These are phyloP conservation scores for Aspergillus hancockii DNA, from an alignment of 495 filamentous ascomycete species.

Conservation along the genomic window DNA sequence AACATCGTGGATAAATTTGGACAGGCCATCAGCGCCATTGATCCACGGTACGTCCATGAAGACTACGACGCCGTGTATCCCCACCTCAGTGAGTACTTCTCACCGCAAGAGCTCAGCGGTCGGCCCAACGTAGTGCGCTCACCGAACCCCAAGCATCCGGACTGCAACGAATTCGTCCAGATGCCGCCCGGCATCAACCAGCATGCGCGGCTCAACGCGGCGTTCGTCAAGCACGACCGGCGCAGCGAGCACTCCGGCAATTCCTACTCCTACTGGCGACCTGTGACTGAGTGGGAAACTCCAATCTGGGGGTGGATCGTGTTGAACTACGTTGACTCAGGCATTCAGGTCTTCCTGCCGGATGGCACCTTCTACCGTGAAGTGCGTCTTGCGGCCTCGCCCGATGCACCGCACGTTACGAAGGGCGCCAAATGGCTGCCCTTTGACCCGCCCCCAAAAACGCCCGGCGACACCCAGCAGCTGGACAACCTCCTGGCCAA, in stretches of 20 bases:
- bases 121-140: constrained; percentile 21
- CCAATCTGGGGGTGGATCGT: constrained; percentile 59
- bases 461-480: constrained; percentile 20
- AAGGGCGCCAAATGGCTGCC: constrained; percentile 8
- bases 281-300: constrained; percentile 42
- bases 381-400: constrained; percentile 39
- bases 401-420: background rate
- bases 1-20: constrained; percentile 58
- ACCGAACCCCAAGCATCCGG: constrained; percentile 2
- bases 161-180: constrained; percentile 45
- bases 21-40: constrained; percentile 29
- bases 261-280: background rate
- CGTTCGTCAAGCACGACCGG: constrained; percentile 26
- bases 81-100: constrained; percentile 25
- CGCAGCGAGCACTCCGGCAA: background rate
- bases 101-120: constrained; percentile 15
- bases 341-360: constrained; percentile 48
- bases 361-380: constrained; percentile 57
- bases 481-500: constrained; percentile 35
- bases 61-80: constrained; percentile 26
- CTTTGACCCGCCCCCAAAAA: background rate
- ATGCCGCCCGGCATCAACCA: constrained; percentile 53
- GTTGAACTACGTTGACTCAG: constrained; percentile 49
- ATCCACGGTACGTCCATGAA: constrained; percentile 23
- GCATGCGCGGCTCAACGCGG: constrained; percentile 40